Conservation (phyloP, 176 grass and related monocot genomes). For the Guadua angustifolia region DNA sequence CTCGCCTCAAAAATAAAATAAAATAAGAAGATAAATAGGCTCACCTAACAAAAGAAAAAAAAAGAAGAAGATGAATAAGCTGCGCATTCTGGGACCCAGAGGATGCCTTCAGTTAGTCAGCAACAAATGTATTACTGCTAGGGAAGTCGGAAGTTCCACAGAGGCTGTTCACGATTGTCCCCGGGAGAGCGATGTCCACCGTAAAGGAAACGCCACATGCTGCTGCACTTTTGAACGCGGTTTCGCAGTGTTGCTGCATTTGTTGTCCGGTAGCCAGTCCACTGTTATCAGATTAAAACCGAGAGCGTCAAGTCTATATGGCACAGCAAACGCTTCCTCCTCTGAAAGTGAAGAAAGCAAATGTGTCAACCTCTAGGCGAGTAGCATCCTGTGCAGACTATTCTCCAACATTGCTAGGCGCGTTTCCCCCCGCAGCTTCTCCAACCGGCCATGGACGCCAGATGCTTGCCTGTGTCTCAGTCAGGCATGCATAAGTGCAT, state of each 20-base stretch:
- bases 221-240: not conserved
- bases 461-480: not conserved
- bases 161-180: not conserved
- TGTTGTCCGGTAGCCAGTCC: not conserved
- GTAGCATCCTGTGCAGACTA: conserved; percentile 16
- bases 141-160: not conserved
- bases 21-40: not conserved
- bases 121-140: not conserved
- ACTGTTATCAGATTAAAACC: not conserved
- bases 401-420: not conserved
- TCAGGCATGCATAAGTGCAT: no score
- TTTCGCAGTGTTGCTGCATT: not conserved
- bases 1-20: not conserved
- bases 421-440: not conserved
- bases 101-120: not conserved
- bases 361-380: conserved; percentile 28
- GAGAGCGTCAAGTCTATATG: not conserved
- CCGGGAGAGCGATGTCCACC: not conserved
- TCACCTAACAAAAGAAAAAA: not conserved
- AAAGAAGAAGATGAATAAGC: not conserved
- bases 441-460: not conserved
- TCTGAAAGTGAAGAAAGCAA: not conserved
- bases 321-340: not conserved
- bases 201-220: not conserved
- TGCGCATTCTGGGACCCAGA: not conserved